phyloP scores from a whole-genome alignment of 1,139 yeast species.

The Diutina pseudorugosa region DNA sequence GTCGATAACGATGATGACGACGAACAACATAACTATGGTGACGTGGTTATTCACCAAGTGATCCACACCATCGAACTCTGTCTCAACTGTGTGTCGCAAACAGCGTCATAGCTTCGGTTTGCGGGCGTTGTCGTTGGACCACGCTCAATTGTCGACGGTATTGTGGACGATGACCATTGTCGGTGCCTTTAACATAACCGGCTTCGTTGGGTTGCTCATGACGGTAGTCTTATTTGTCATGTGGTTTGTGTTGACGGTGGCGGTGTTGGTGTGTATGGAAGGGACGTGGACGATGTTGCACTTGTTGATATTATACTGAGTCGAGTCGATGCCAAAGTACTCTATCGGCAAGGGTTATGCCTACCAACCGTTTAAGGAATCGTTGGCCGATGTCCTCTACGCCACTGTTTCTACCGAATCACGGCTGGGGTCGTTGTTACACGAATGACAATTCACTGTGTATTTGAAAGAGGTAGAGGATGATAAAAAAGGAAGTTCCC shows the following conservation, averaged over 20 bases:
- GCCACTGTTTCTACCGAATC: too few relatives aligned
- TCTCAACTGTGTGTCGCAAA: conserved; percentile 92
- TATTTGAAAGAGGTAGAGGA: too few relatives aligned
- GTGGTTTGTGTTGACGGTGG: conserved; percentile 1
- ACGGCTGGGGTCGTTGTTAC: too few relatives aligned
- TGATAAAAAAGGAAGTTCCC: too few relatives aligned
- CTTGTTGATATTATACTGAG: background rate
- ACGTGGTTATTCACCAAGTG: too few relatives aligned
- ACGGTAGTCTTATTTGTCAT: background rate
- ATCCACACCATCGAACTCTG: too few relatives aligned
- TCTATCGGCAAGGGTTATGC: background rate
- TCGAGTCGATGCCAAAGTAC: conserved; percentile 1
- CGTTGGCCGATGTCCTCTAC: background rate
- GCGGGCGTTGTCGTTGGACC: conserved; percentile 1
- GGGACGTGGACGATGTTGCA: conserved; percentile 2
- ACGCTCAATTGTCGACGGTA: too few relatives aligned
- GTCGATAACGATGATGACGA: conserved; percentile 34
- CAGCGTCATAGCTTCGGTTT: conserved; percentile 92
- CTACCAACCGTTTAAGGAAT: background rate
- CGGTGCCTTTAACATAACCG: background rate
- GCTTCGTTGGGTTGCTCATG: background rate
- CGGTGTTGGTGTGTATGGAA: conserved; percentile 3
- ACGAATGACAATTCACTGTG: too few relatives aligned
- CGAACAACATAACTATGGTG: conserved; percentile 63
- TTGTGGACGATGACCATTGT: background rate